Conservation (phyloP, 2,329 filamentous ascomycete genomes). For the Monascus ruber region DNA sequence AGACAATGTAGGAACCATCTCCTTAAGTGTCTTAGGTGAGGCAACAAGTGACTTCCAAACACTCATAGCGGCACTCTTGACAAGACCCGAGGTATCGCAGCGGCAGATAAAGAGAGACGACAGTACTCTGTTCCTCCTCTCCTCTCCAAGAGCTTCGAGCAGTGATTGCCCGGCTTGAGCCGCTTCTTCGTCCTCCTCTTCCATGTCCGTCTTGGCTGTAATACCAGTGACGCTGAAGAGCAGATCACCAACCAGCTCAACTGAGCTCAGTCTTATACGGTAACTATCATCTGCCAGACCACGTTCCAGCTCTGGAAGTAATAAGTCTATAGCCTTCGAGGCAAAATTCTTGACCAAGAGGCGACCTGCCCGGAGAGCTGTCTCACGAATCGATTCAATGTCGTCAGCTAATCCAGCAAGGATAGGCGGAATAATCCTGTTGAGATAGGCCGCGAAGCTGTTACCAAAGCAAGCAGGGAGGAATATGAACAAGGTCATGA, state of each 20-base stretch:
- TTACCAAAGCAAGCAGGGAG: constrained; percentile 98
- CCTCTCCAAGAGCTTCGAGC: constrained; percentile 84
- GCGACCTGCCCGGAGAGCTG: constrained; percentile 84
- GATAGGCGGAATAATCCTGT: constrained; percentile 90
- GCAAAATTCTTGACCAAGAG: constrained; percentile 98
- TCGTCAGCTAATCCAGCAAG: constrained; percentile 90
- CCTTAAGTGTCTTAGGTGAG: constrained; percentile 82
- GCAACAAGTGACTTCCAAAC: constrained; percentile 97
- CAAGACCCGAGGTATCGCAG: constrained; percentile 86
- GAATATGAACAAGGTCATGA: constrained; percentile 99
- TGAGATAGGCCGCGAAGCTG: constrained; percentile 92
- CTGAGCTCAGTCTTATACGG: constrained; percentile 93
- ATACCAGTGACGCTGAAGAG: constrained; percentile 97
- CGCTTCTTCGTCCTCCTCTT: constrained; percentile 63
- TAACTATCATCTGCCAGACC: constrained; percentile 96
- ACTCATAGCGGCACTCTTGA: constrained; percentile 76
- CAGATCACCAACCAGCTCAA: constrained; percentile 91
- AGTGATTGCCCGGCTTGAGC: constrained; percentile 87
- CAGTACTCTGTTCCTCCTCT: constrained; percentile 91
- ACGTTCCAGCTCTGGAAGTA: constrained; percentile 88
- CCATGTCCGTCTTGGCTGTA: constrained; percentile 65
- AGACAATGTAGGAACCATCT: constrained; percentile 86
- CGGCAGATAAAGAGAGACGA: constrained; percentile 97
- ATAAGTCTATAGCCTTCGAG: constrained; percentile 81
- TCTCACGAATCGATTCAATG: constrained; percentile 90